These are phyloP conservation scores for Larix kaempferi DNA, from an alignment of 75 land plant species.

Conservation along the genomic window DNA sequence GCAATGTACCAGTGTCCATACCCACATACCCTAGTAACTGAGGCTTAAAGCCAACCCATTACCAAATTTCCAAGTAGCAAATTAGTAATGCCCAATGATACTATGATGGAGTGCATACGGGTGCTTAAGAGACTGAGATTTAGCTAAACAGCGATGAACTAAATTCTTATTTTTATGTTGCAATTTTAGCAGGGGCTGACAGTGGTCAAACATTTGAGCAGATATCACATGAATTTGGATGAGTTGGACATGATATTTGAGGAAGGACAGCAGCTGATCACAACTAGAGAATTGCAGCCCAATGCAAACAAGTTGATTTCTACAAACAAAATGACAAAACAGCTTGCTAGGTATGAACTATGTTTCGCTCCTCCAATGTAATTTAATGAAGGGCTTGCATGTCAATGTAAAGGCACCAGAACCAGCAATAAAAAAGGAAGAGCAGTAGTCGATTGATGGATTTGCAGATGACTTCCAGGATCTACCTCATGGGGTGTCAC, in stretches of 20 bases:
- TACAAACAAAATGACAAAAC: neutral
- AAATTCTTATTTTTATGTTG: neutral
- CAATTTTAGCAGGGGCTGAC: neutral
- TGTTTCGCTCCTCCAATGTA: neutral
- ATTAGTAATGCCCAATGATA: too few relatives aligned
- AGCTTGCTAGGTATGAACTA: neutral
- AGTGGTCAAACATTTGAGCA: neutral
- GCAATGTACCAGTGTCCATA: too few relatives aligned
- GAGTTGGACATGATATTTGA: neutral
- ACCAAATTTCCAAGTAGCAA: too few relatives aligned
- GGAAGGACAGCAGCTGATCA: neutral
- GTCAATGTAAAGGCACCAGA: neutral
- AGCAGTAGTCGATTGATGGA: too few relatives aligned
- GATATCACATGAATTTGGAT: neutral
- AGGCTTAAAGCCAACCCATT: too few relatives aligned
- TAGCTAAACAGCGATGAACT: too few relatives aligned
- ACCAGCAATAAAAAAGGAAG: neutral
- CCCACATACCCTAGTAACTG: too few relatives aligned
- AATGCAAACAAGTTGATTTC: neutral
- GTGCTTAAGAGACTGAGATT: too few relatives aligned
- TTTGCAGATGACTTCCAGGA: too few relatives aligned
- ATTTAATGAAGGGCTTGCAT: neutral
- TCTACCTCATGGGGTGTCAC: too few relatives aligned
- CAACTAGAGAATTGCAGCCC: neutral
- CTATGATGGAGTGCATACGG: too few relatives aligned